Percentiles rank a stretch among this genome's conserved stretches.
Conservation (phyloP, 129 eudicot species). For the Glebionis coronaria region DNA sequence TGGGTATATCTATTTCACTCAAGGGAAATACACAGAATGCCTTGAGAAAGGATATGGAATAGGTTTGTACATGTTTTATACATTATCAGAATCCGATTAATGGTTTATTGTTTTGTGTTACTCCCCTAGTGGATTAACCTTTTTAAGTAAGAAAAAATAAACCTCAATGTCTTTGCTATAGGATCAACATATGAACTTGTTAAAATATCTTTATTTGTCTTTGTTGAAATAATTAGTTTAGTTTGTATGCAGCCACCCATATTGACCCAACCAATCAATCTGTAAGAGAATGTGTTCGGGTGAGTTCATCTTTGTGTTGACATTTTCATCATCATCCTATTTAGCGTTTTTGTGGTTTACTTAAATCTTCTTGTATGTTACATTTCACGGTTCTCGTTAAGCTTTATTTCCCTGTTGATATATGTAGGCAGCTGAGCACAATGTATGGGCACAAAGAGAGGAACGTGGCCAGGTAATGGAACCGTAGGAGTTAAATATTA, state of each 20-base stretch:
- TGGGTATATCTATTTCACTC: slow-evolving; percentile 82
- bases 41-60: slow-evolving; percentile 62
- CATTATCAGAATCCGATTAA: neutral
- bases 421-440: slow-evolving; percentile 71
- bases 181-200: neutral
- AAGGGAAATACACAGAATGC: slow-evolving; percentile 81
- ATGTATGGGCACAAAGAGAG: slow-evolving; percentile 50
- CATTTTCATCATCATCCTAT: too few relatives aligned
- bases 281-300: slow-evolving; percentile 71
- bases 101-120: neutral
- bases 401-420: slow-evolving; percentile 9
- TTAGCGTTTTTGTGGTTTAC: neutral
- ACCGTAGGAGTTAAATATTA: neutral
- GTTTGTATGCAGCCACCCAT: slow-evolving; percentile 55
- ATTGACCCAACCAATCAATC: slow-evolving; percentile 86
- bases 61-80: slow-evolving; percentile 43
- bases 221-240: neutral
- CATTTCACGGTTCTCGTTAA: slow-evolving; percentile 3
- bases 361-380: slow-evolving; percentile 3
- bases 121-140: neutral
- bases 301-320: slow-evolving; percentile 33
- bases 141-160: neutral
- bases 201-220: neutral
- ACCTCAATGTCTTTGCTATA: neutral
- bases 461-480: slow-evolving; percentile 46